Evolutionary conservation across 1,139 yeast species (phyloP), one percentile per base, ranked within the genome.

Genomic region (Scheffersomyces segobiensis): DNA sequence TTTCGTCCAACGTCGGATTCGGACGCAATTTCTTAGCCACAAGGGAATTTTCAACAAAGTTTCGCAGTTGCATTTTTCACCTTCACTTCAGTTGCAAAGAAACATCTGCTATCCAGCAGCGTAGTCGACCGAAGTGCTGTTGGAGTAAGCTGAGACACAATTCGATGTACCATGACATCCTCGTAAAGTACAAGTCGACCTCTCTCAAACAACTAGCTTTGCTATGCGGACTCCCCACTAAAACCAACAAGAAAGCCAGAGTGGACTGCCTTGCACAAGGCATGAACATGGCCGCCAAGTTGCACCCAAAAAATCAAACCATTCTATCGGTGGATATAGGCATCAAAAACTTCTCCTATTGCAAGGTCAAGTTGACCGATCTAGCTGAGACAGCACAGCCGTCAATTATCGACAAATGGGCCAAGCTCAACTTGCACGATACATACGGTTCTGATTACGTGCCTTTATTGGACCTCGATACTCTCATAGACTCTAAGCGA

Each of bases 321-420:
- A 58, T 76, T 6, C 60, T 74, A 5, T 68, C 80, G 14, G 69
- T 79, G 14, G 83, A 79, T 60, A 70, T 79, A 17, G 83, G 83
- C 5, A 65, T 79, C 56, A 79, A 78, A 65, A 78, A 79, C 65
- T 77, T 79, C 58, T 72, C 81, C 3, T 78, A 72, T 61, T 79
- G 83, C 64, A 69, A 69, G 54, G 61, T 71, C 17, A 53, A 58
- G 46, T 57, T 59, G 5, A 56, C 65, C 49, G 60, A 69, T 56
- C 58, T 65, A 46, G 39, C 24, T 18, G 24, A 7, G 18, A 46
- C 47, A 8, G 52, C 55, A 58, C 5, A 52, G 49, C 22, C 57
- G 55, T 54, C 69, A 63, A 5, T 53, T 57, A 5, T 59, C 54
- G 46, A 60, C 18, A 58, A 62, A 19, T 79, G 83, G 83, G 67